A percentile compares a stretch with the other conserved stretches of the same genome.
phyloP scores from a whole-genome alignment of 2,329 filamentous ascomycete species.

The Alternaria gaisen region DNA sequence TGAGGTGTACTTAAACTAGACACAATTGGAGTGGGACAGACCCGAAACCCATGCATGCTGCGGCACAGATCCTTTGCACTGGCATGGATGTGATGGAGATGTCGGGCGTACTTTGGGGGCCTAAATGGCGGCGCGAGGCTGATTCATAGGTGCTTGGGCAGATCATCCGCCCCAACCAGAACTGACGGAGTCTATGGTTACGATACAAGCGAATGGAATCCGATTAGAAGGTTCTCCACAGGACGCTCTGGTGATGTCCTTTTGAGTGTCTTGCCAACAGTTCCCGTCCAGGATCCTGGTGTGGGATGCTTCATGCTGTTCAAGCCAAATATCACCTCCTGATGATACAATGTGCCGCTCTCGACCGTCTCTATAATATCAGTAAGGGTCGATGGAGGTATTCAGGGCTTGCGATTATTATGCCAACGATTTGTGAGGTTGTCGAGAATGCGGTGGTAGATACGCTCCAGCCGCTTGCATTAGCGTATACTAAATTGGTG shows the following conservation, averaged over 20 bases:
- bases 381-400: background rate
- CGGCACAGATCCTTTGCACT: background rate
- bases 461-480: conserved; percentile 6
- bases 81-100: conserved; percentile 4
- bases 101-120: conserved; percentile 13
- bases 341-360: background rate
- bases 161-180: background rate
- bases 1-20: conserved; percentile 2
- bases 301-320: background rate
- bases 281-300: background rate
- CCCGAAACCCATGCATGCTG: background rate
- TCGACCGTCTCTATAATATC: background rate
- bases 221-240: background rate
- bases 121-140: conserved; percentile 7
- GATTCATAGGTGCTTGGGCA: background rate
- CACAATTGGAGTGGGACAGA: background rate
- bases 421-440: background rate
- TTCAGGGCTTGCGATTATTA: background rate
- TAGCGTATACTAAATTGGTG: conserved; percentile 16
- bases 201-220: background rate
- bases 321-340: background rate
- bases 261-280: background rate
- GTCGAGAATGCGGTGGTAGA: background rate
- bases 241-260: background rate
- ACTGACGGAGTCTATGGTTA: background rate